These are phyloP conservation scores for Neurospora sp. DNA, from an alignment of 495 filamentous ascomycete species.

Conservation along the genomic window DNA sequence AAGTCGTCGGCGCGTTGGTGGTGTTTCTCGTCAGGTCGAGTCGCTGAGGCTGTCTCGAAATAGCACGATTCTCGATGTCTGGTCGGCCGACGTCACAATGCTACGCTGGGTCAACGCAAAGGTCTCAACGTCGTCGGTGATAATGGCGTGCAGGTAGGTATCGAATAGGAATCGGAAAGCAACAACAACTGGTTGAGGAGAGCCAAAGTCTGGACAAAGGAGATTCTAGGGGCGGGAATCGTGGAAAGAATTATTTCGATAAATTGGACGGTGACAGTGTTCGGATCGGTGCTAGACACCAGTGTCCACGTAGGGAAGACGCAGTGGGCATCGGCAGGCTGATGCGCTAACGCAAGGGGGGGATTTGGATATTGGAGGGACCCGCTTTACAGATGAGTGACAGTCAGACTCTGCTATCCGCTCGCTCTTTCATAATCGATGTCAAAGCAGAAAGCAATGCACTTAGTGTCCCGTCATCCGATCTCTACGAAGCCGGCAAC, in stretches of 20 bases:
- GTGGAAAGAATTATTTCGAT: neutral
- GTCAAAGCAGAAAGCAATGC: neutral
- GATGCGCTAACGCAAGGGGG: neutral
- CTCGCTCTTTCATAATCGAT: neutral
- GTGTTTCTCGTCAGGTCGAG: neutral
- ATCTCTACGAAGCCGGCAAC: neutral
- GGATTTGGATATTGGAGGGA: neutral
- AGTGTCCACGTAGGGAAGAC: neutral
- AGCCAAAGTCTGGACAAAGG: neutral
- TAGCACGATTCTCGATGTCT: neutral
- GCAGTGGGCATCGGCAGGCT: neutral
- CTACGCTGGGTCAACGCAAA: neutral
- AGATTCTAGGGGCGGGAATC: neutral
- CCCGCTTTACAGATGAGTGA: neutral
- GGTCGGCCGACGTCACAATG: neutral
- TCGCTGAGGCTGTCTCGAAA: neutral
- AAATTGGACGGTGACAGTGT: neutral
- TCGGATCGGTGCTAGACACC: neutral
- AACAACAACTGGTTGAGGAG: neutral
- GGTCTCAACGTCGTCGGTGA: neutral
- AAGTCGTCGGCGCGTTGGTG: neutral
- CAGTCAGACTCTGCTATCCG: neutral
- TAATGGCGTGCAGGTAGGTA: neutral
- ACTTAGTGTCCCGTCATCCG: neutral
- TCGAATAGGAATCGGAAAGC: neutral